Base-by-base conservation (phyloP, 306 rosid genomes). In the Rosa multiflora region DNA sequence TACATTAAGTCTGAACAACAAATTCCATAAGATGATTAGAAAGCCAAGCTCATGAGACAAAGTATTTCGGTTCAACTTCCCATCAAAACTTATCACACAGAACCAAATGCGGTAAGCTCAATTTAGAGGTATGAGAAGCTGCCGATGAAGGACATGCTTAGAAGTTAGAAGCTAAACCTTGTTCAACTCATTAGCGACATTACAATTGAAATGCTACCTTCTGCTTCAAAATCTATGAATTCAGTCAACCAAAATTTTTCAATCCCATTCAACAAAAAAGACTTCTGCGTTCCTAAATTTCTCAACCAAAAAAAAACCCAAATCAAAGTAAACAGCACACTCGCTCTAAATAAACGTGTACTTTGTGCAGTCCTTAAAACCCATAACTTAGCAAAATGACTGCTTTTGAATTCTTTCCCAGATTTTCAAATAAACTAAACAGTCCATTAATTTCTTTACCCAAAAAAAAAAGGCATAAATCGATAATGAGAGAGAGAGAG, bases 1-100 rank as follows among this genome's bases (percentile, higher is more conserved):
- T 13, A 12, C 68, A 13, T 56, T 74, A 74, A 13, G 78, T 5
- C 78, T 40, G 68, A 42, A 74, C 15, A 58, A 51, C 52, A 74
- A 42, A 21, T 56, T 74, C 67, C 15, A n/a, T 52, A 52, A 52
- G 17, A 42, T 40, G 21, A 12, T 10, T 35, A 39, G 37, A 20
- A 37, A 20, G 4, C 51, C 48, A 55, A 46, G 67, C 51, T 73
- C 58, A 4, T 18, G 66, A 39, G 35, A 55, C 8, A 11, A 53
- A 39, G 2, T 21, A 26, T 48, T 32, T 17, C 32, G 11, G 67
- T 35, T 20, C 11, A 10, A 11, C 51, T 37, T 52, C 51, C 11
- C 51, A 12, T 56, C 77, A 53, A 55, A 55, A 51, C 5, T 20
- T 12, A n/a, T 74, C 67, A 21, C 8, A 43, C 21, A 49, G 2